Evolutionary conservation across 257 asterid species (phyloP).

Genomic region (Primulina huaijiensis): DNA sequence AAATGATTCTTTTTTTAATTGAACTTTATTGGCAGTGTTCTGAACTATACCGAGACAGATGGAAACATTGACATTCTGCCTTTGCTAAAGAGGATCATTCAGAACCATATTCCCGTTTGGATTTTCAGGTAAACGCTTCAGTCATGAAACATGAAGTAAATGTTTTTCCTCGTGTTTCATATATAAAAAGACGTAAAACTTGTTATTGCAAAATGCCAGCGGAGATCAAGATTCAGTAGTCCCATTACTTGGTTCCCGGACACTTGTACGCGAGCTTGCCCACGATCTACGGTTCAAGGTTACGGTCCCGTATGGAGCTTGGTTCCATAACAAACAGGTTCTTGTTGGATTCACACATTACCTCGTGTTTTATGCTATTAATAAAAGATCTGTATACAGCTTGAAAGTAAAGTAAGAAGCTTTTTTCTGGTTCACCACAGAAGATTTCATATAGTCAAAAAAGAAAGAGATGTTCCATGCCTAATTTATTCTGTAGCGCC

Average conservation of each 20-base stretch:
- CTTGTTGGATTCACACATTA: background rate
- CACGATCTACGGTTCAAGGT: constrained; percentile 55
- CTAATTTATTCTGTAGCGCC: too few relatives aligned
- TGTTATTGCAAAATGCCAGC: constrained; percentile 32
- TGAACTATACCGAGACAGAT: constrained; percentile 54
- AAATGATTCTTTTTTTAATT: constrained; percentile 2
- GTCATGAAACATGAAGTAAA: background rate
- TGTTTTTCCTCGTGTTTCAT: background rate
- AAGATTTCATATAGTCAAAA: too few relatives aligned
- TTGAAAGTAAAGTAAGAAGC: too few relatives aligned
- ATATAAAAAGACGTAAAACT: constrained; percentile 17
- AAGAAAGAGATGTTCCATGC: too few relatives aligned
- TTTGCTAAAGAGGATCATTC: constrained; percentile 59
- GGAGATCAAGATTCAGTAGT: constrained; percentile 99
- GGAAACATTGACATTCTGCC: constrained; percentile 75
- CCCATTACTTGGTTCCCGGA: constrained; percentile 86
- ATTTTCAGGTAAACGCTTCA: constrained; percentile 60
- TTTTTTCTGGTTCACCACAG: too few relatives aligned
- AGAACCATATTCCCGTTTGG: constrained; percentile 63
- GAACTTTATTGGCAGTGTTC: constrained; percentile 35
- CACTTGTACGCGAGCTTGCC: constrained; percentile 88
- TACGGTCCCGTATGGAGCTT: constrained; percentile 88
- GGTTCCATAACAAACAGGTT: constrained; percentile 95
- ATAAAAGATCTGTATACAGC: too few relatives aligned
- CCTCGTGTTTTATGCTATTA: background rate